Evolutionary conservation across 2,329 filamentous ascomycete species (phyloP).

Genomic region (Penicillium janthinellum): DNA sequence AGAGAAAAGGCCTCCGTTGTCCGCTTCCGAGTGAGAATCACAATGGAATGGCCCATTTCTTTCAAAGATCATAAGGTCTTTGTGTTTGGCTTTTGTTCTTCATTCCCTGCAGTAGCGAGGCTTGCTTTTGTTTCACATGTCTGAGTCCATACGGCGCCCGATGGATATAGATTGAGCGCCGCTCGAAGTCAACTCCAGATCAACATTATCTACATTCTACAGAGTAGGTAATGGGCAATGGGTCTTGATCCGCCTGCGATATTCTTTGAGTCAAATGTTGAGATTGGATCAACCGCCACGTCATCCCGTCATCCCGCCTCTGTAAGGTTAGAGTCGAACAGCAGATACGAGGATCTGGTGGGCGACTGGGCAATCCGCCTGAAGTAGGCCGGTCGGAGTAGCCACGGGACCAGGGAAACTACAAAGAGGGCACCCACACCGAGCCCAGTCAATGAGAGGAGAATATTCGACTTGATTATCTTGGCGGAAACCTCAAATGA

Average conservation of each 20-base stretch:
- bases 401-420: no score
- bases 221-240: background rate
- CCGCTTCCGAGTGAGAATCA: background rate
- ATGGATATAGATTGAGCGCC: background rate
- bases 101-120: slow-evolving; percentile 8
- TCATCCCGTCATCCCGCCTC: background rate
- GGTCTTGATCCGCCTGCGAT: background rate
- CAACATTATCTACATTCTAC: no score
- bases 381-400: no score
- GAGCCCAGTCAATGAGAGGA: background rate
- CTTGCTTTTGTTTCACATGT: slow-evolving; percentile 20
- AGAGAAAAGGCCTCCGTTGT: background rate
- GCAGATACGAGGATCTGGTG: background rate
- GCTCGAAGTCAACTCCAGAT: background rate
- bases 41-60: background rate
- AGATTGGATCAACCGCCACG: background rate
- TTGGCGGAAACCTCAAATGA: background rate
- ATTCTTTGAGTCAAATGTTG: background rate
- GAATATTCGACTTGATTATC: background rate
- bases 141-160: slow-evolving; percentile 8
- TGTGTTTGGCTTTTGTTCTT: slow-evolving; percentile 5
- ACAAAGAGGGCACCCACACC: no score
- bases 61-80: slow-evolving; percentile 3
- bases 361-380: background rate
- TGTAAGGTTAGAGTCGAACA: background rate